Evolutionary conservation across 768 basidiomycete genomes (phyloP), one percentile per base, ranked within the genome.

Genomic region (Tricholoma bakamatsutake): DNA sequence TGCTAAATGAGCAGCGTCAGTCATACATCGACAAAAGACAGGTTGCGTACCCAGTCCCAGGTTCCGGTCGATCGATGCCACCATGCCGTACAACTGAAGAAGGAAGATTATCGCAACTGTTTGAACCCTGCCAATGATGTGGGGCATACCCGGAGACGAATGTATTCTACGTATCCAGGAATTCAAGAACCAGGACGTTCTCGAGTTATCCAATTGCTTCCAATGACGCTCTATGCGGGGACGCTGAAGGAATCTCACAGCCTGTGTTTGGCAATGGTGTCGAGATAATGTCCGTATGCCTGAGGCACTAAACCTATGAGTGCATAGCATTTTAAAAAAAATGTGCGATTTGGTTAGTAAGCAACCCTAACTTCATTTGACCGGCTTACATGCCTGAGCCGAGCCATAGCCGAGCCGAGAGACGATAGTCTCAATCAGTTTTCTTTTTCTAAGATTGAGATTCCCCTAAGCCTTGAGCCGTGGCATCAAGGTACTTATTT

Each of bases 31-130:
- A 50, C 4, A 52, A n/a, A 12, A 33, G 6, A 15, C 21, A 39
- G 8, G 48, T 52, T 12, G 61, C 77, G 40, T 59, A 88, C 88
- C 88, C 88, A 50, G 84, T 85, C 42, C 87, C 88, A 5, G 84
- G 80, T 49, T 73, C 70, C 60, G 87, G 88, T 39, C 84, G 80
- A n/a, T 73, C 74, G 35, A 87, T 67, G 50, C 67, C 62, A n/a
- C 79, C 83, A 64, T 89, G 87, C 15, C 59, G 54, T 27, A 61
- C 43, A 21, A 54, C 73, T 72, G 21, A 28, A 50, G 18, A 30
- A 28, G 21, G 6, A 34, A 35, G 17, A 10, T 45, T 28, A 52
- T 31, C 35, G 18, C 43, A 10, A 12, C n/a, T 49, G 34, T 15
- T 28, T 9, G n/a, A 15, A 1, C 4, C 18, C 15, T 9, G 34